Evolutionary conservation across 2,329 filamentous ascomycete genomes (phyloP), one percentile per base, ranked within the genome.

Genomic region (Paradendryphiella salina): DNA sequence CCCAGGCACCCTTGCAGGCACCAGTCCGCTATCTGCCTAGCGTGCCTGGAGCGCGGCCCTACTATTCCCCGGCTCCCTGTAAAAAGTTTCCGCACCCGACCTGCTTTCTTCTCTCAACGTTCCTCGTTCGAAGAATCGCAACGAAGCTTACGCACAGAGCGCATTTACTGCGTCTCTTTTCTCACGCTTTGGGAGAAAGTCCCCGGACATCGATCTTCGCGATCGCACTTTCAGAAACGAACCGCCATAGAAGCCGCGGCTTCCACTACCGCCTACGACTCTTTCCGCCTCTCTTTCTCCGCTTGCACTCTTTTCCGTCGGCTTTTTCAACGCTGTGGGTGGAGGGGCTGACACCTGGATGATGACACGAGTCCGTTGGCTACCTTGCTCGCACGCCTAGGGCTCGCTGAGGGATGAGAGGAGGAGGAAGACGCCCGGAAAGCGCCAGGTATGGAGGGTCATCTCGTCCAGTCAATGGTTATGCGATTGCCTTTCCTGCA

Each of bases 61-160:
- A 63, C 57, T 38, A 42, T 50, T 42, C 34, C 39, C 65, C 64
- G 61, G 26, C 44, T 33, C 49, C 44, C 44, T 29, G 34, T 57
- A 56, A 60, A 66, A 66, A 59, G 63, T 61, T 57, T 58, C 55
- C 39, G 21, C 18, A 40, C 23, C 38, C 13, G 42, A 28, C 14
- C 28, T 34, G 6, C 40, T 51, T 38, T 32, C 43, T 73, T 73
- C 71, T 77, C 74, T 71, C 77, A 79, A 84, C 84, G 85, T 86
- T 88, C 85, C 90, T 96, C 92, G 92, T 83, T 92, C 90, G 85
- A 96, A 90, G 90, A 90, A 96, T 96, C 93, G 93, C 92, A 88
- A 68, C 91, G 88, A 96, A 96, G 93, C 92, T 90, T 78, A 91
- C 89, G 87, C 79, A 96, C 90, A 87, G 90, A 83, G 70, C 74